Evolutionary conservation across 192 early-diverging fungal genomes (phyloP).

Genomic region (Gigaspora rosea): DNA sequence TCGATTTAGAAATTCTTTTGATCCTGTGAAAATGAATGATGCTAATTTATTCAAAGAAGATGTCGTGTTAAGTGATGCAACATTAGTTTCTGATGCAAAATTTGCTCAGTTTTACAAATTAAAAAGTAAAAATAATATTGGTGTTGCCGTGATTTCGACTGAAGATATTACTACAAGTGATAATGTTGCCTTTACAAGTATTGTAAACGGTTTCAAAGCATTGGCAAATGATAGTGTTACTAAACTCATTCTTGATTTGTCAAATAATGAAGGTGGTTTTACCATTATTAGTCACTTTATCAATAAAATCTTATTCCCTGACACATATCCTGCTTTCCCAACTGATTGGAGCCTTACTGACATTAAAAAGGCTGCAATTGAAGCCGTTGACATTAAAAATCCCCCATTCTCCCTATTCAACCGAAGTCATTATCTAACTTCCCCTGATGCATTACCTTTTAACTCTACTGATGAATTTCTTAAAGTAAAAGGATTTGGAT

Average conservation of each 20-base stretch:
- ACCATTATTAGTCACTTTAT: slow-evolving; percentile 42
- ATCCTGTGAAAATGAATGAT: slow-evolving; percentile 12
- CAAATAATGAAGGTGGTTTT: slow-evolving; percentile 45
- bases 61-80: background rate
- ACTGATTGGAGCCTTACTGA: slow-evolving; percentile 33
- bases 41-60: background rate
- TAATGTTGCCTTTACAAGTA: background rate
- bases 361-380: slow-evolving; percentile 34
- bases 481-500: background rate
- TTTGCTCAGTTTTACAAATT: background rate
- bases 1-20: background rate
- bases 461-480: background rate
- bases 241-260: slow-evolving; percentile 44
- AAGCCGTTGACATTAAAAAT: slow-evolving; percentile 20
- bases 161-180: slow-evolving; percentile 34
- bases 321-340: slow-evolving; percentile 36
- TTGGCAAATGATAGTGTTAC: slow-evolving; percentile 31
- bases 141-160: slow-evolving; percentile 42
- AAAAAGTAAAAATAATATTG: slow-evolving; percentile 16
- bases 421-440: slow-evolving; percentile 18
- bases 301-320: slow-evolving; percentile 42
- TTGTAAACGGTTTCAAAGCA: slow-evolving; percentile 35
- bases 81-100: background rate
- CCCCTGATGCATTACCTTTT: slow-evolving; percentile 9
- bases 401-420: slow-evolving; percentile 33